Conservation (phyloP, 2,329 filamentous ascomycete genomes). For the Fusarium udum region DNA sequence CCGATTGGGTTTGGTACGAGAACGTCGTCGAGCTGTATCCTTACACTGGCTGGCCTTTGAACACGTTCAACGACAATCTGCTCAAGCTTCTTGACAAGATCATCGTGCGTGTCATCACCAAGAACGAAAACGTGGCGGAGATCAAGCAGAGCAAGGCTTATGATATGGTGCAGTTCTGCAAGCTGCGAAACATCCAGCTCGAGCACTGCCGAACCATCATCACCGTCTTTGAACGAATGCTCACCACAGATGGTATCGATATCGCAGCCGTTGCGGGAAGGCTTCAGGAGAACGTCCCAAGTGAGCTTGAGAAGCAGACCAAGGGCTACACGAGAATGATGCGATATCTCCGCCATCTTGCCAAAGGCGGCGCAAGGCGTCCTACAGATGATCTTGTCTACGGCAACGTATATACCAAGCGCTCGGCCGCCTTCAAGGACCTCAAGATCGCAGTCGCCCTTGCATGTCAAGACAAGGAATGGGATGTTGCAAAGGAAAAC, state of each 20-base stretch:
- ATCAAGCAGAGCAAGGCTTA: not conserved
- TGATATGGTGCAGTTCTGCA: not conserved
- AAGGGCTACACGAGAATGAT: constrained; percentile 4
- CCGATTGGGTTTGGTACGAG: constrained; percentile 19
- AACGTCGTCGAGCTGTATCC: constrained; percentile 17
- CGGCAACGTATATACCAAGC: constrained; percentile 16
- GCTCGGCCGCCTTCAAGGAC: constrained; percentile 9
- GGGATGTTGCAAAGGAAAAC: not conserved
- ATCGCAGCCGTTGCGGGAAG: not conserved
- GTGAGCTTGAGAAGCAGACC: constrained; percentile 1
- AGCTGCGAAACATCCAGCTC: constrained; percentile 15
- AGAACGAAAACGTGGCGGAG: not conserved
- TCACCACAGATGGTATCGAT: not conserved
- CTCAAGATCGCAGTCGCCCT: not conserved
- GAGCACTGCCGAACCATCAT: constrained; percentile 10
- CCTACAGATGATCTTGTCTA: not conserved
- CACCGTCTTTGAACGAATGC: constrained; percentile 7
- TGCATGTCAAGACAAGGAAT: not conserved
- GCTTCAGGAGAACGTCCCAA: not conserved
- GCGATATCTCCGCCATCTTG: not conserved
- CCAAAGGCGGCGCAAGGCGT: not conserved
- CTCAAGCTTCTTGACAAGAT: constrained; percentile 18
- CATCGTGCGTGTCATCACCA: not conserved
- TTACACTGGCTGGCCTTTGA: constrained; percentile 13
- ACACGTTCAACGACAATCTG: constrained; percentile 2